phyloP scores from a whole-genome alignment of 805 yeast species.

The Schizosaccharomyces japonicus region DNA sequence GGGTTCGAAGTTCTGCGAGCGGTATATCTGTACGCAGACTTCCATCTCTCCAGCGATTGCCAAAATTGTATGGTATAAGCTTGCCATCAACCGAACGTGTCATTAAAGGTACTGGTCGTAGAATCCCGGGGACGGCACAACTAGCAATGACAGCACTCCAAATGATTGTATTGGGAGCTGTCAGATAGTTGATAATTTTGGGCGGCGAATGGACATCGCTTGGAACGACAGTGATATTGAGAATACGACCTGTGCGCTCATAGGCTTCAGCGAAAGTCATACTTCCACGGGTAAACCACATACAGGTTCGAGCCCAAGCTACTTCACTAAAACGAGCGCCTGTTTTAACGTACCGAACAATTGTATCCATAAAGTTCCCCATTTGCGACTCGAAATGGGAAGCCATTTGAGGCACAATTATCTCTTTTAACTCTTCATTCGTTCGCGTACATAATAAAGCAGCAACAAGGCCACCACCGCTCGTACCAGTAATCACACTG shows the following conservation, averaged over 20 bases:
- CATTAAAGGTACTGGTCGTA: slow-evolving; percentile 61
- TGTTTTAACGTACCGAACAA: slow-evolving; percentile 42
- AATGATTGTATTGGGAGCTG: slow-evolving; percentile 60
- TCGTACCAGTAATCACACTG: slow-evolving; percentile 47
- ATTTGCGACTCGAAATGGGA: slow-evolving; percentile 44
- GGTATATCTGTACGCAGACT: slow-evolving; percentile 61
- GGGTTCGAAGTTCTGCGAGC: slow-evolving; percentile 43
- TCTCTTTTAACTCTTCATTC: slow-evolving; percentile 33
- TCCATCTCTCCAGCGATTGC: slow-evolving; percentile 60
- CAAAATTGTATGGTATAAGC: slow-evolving; percentile 45
- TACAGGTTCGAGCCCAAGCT: slow-evolving; percentile 45
- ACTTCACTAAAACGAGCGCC: slow-evolving; percentile 61
- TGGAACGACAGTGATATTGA: slow-evolving; percentile 58
- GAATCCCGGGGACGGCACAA: slow-evolving; percentile 62
- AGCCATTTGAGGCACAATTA: slow-evolving; percentile 39
- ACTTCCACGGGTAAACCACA: slow-evolving; percentile 52
- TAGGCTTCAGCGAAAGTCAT: slow-evolving; percentile 48
- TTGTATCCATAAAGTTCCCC: slow-evolving; percentile 30
- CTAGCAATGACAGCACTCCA: slow-evolving; percentile 60
- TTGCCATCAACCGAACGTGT: slow-evolving; percentile 25
- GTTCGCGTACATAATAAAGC: slow-evolving; percentile 48
- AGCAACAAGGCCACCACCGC: slow-evolving; percentile 63
- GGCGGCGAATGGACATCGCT: slow-evolving; percentile 66
- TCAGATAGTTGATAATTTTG: slow-evolving; percentile 48
- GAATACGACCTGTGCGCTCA: slow-evolving; percentile 40